These are phyloP conservation scores for Xerocomellus intermedius DNA, from an alignment of 768 basidiomycete genomes.

Conservation along the genomic window DNA sequence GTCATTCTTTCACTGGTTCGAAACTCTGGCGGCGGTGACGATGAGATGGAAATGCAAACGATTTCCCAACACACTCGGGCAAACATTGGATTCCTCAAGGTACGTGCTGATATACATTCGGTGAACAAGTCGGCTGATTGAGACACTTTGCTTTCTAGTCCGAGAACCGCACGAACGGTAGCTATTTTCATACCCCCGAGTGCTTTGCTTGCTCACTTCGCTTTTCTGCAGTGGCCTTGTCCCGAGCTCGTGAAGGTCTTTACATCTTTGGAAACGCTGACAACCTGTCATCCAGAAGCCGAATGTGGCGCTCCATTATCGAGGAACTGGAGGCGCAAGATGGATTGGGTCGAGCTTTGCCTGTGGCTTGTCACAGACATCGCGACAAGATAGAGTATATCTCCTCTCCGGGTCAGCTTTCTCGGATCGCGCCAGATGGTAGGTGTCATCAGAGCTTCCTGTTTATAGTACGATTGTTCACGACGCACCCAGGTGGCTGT, in stretches of 20 bases:
- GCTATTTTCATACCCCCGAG: background rate
- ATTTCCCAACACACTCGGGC: conserved; percentile 23
- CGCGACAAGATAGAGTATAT: conserved; percentile 41
- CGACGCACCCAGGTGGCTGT: conserved; percentile 52
- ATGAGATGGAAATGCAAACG: conserved; percentile 25
- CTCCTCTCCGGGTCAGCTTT: conserved; percentile 51
- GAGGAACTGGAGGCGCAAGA: conserved; percentile 52
- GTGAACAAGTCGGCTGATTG: background rate
- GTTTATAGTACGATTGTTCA: background rate
- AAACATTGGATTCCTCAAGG: conserved; percentile 74
- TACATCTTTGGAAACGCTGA: conserved; percentile 70
- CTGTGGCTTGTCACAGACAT: conserved; percentile 58
- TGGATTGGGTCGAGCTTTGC: conserved; percentile 50
- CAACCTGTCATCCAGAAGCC: conserved; percentile 47
- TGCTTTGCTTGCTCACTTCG: background rate
- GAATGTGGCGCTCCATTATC: conserved; percentile 58
- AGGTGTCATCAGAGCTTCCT: background rate
- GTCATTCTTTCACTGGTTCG: conserved; percentile 75
- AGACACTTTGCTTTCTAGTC: conserved; percentile 36
- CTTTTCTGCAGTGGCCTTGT: conserved; percentile 55
- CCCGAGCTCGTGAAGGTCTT: conserved; percentile 71
- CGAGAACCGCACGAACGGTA: conserved; percentile 54
- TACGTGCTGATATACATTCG: conserved; percentile 21
- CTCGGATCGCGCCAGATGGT: conserved; percentile 57
- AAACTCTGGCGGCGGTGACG: conserved; percentile 54